Base-by-base conservation (phyloP, 192 early-diverging fungal genomes). In the Coemansia sp. region DNA sequence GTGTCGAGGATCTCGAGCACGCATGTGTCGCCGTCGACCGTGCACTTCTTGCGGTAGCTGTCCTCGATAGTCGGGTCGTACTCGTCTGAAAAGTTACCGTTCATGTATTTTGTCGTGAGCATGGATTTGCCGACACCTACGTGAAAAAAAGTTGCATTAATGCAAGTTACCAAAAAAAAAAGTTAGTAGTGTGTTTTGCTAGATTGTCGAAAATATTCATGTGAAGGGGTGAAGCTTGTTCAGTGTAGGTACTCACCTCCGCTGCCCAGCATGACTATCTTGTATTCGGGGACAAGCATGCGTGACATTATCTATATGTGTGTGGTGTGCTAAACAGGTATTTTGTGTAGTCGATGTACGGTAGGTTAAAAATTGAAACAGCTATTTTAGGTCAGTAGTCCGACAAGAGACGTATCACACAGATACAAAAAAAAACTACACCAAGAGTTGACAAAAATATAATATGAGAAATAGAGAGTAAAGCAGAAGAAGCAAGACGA, bases 41-140 rank as follows among this genome's bases (percentile, higher is more conserved):
- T 95, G 10, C 97, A 94, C 79, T 97, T 94, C 82, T 95, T 95
- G 54, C 94, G 83, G 77, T 97, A 99, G 16, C 92, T 95, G 75
- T 97, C 97, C 79, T 99, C 97, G 60, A 96, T 98, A 6, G 97
- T 98, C 47, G 97, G 97, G 82, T 97, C 94, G 67, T 97, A 99
- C 66, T 92, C 97, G 83, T 89, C 85, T 11, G 82, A 82, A 72
- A 86, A 86, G 69, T 84, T 93, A 89, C 89, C 91, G 70, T 94
- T 94, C 31, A 95, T 93, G 71, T 94, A 95, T 60, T 91, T 90
- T 42, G 95, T 95, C 1, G 93, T 95, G 54, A 97, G 76, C 47
- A 93, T 92, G 21, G 91, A 93, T 75, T 94, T 91, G 21, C 89
- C 89, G 51, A 91, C 89, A 64, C 85, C 80, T 71, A 78, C 12